Evolutionary conservation across 2,329 filamentous ascomycete genomes (phyloP).

Genomic region (Diaporthe eres): DNA sequence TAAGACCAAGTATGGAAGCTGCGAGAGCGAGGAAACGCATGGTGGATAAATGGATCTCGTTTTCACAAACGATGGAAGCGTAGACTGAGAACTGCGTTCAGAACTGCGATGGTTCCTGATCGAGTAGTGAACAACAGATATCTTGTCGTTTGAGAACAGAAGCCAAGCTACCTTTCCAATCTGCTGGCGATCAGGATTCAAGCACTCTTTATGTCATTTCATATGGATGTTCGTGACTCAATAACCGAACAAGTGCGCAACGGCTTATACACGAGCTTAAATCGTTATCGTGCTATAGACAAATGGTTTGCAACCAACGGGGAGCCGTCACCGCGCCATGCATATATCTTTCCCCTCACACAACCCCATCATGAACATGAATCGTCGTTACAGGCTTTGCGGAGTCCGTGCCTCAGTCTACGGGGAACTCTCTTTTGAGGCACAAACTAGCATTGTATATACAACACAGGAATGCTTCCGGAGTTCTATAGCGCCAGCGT

Average conservation of each 20-base stretch:
- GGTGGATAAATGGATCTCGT: background rate
- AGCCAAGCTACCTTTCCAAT: background rate
- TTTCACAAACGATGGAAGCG: background rate
- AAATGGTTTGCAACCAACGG: background rate
- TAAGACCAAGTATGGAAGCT: background rate
- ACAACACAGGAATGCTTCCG: no score
- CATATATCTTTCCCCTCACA: no score
- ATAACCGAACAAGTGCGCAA: slow-evolving; percentile 4
- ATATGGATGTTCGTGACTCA: background rate
- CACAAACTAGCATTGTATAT: no score
- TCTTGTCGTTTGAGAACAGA: background rate
- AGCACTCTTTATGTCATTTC: background rate
- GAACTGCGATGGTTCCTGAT: no score
- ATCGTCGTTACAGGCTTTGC: no score
- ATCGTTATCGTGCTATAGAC: background rate
- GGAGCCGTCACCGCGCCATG: background rate
- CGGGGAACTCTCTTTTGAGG: no score
- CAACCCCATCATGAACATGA: no score
- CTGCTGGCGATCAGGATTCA: background rate
- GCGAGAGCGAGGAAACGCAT: background rate
- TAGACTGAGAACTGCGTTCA: background rate
- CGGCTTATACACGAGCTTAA: background rate
- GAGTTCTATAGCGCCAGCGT: no score
- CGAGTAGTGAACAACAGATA: no score
- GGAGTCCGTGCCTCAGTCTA: no score